Evolutionary conservation across 148 eudicot genomes (phyloP), one percentile per base, ranked within the genome.

Genomic region (Suaeda aralocaspica): DNA sequence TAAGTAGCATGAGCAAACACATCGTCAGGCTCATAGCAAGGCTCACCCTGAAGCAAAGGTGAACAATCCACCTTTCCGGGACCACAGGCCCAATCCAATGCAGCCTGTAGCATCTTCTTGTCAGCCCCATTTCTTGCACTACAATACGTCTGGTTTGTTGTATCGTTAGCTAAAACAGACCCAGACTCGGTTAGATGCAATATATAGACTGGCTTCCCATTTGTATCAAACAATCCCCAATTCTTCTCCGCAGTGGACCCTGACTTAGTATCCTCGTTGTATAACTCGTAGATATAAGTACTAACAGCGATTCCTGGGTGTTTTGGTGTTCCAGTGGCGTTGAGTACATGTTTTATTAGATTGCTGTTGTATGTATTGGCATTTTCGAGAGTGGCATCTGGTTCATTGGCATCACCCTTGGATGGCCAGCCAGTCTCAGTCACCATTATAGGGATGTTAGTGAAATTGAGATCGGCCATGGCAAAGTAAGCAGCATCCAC

Each of bases 361-460:
- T 93, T 90, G 72, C 94, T 90, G 61, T 90, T 93, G 71, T 90
- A 93, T 28, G 96, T 88, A 70, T 90, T 84, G 9, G 96, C 96
- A 64, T 92, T 92, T 55, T 90, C 94, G 28, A 78, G 39, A 39
- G 90, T 88, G 57, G 98, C 98, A 62, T 84, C 94, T 3, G 90
- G 90, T 82, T 93, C 98, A 0, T 81, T 62, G 0, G 94, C 61
- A 63, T 84, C 94, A 18, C 98, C 98, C 74, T 87, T 90, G 8
- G 96, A 90, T 72, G 98, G 98, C 98, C 98, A 93, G 13, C 98
- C 98, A 21, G 98, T 82, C 77, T 93, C 98, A 0, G 95, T 90
- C 22, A 93, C 98, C 0, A 84, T 58, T 33, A 93, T 74, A 26
- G 98, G 95, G 29, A 93, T 73, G 76, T 90, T 90, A 21, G 96